Evolutionary conservation across 2,329 filamentous ascomycete species (phyloP), one percentile per base, ranked within the genome.

Genomic region (Aspergillus latus): DNA sequence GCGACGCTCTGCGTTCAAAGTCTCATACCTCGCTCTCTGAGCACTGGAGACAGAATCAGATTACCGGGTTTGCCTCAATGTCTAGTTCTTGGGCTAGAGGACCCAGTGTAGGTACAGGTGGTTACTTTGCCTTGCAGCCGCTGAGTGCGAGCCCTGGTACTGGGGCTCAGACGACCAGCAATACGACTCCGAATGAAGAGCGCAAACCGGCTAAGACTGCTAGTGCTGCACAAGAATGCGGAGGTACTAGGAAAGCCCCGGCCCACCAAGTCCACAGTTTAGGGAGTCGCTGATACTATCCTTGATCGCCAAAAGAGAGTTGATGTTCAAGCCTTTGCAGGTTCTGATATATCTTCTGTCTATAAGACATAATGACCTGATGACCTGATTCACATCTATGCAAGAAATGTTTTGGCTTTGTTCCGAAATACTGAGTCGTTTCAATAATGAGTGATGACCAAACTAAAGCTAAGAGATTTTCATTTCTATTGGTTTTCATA

Each of bases 101-200:
- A 7, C 39, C 39, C 9, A 9, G 34, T 36, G 8, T 36, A 40
- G 40, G 51, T 7, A 16, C 5, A 2, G 44, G 13, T 6, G 43
- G 42, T 11, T 56, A 56, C 43, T 56, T 56, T 43, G 49, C 49
- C 8, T 11, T 56, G 15, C 49, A 49, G 34, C 43, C 54, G 5
- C 28, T 46, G 37, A 34, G 16, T 15, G 9, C 49, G 6, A 28
- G n/a, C 6, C 6, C 2, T 16, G 36, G 49, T 15, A 47, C 16
- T 32, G 53, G 53, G 34, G 53, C 42, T 10, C 39, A 29, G 26
- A 57, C 54, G 15, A 57, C 54, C 4, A 45, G 49, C 30, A 52
- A 57, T 26, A 49, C 54, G 30, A 53, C 54, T 2, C 49, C 54
- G 26, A 49, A 49, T 15, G 54, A 57, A 16, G 54, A 57, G 30